Conservation (phyloP, 1,284 basidiomycete genomes). For the Phenoliferia sp. region DNA sequence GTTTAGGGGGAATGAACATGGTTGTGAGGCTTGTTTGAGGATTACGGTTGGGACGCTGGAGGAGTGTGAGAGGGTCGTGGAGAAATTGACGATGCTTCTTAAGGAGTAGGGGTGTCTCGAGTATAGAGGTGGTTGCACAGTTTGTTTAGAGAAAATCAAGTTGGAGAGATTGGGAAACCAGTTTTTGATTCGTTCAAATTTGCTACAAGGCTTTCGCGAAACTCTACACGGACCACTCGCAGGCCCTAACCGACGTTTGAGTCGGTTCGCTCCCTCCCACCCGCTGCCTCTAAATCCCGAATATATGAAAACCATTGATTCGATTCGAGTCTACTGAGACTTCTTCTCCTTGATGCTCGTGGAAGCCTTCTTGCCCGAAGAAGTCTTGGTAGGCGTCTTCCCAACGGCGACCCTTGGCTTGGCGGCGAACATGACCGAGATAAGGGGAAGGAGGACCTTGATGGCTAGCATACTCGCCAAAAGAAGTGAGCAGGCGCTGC, state of each 20-base stretch:
- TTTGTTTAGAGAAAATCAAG: too few relatives aligned
- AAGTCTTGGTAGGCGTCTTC: background rate
- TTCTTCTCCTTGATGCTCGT: slow-evolving; percentile 16
- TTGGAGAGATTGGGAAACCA: too few relatives aligned
- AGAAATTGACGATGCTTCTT: slow-evolving; percentile 28
- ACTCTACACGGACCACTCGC: too few relatives aligned
- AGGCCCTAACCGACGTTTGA: too few relatives aligned
- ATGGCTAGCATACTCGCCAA: slow-evolving; percentile 21
- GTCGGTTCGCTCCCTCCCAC: background rate
- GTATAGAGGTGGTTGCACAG: too few relatives aligned
- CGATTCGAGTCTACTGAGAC: slow-evolving; percentile 5
- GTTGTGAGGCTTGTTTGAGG: slow-evolving; percentile 81
- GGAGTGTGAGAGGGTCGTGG: slow-evolving; percentile 56
- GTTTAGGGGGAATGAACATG: slow-evolving; percentile 78
- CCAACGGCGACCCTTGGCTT: background rate
- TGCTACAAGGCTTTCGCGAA: too few relatives aligned
- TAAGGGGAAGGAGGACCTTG: slow-evolving; percentile 2
- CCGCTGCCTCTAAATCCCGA: too few relatives aligned
- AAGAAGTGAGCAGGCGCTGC: slow-evolving; percentile 28
- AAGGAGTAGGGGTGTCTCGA: slow-evolving; percentile 10
- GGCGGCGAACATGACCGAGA: background rate
- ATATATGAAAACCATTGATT: too few relatives aligned
- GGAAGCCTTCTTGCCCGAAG: background rate
- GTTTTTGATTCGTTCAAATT: too few relatives aligned
- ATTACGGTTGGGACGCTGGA: slow-evolving; percentile 83